Base-by-base conservation (phyloP, 2,329 filamentous ascomycete species). In the Neoarthrinium moseri region DNA sequence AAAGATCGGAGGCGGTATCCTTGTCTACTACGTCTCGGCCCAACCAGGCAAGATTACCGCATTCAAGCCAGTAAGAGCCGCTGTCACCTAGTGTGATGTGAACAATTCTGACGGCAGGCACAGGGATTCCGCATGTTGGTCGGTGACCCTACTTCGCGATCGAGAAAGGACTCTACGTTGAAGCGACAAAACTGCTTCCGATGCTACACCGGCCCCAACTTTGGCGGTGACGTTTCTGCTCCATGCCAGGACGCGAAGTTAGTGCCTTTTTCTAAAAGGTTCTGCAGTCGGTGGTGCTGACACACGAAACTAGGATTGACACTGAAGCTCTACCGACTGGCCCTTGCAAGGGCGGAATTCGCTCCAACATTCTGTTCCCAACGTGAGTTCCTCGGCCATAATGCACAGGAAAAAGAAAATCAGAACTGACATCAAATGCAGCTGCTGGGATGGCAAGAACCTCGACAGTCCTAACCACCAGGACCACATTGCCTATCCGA, bases 381-480 rank as follows among this genome's bases (percentile, higher is more conserved):
- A 40, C 37, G 37, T 40, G n/a, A 40, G n/a, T 40, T 4, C 1
- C n/a, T n/a, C n/a, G n/a, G n/a, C n/a, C n/a, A n/a, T n/a, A n/a
- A n/a, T n/a, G n/a, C n/a, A n/a, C n/a, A n/a, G n/a, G n/a, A 60
- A 12, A 58, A 18, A 59, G 53, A 44, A 36, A 61, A 46, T 10
- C 7, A 17, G 8, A 7, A 51, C 80, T 80, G 57, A 77, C 75
- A 2, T 71, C 69, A 6, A n/a, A 12, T 15, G 5, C 15, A 40
- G 37, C 13, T 81, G 76, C 63, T 81, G 77, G 77, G 68, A 81
- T 45, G 77, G 77, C 11, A 64, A 64, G 33, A 68, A 77, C 49
- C 51, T 71, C 27, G 74, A 79, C 47, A 66, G 68, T 10, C 36
- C 64, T 0, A 68, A 79, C 55, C 74, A 78, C 55, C 70, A 68